These are phyloP conservation scores for Neostapfia colusana DNA, from an alignment of 176 grass and related monocot species.

Conservation along the genomic window DNA sequence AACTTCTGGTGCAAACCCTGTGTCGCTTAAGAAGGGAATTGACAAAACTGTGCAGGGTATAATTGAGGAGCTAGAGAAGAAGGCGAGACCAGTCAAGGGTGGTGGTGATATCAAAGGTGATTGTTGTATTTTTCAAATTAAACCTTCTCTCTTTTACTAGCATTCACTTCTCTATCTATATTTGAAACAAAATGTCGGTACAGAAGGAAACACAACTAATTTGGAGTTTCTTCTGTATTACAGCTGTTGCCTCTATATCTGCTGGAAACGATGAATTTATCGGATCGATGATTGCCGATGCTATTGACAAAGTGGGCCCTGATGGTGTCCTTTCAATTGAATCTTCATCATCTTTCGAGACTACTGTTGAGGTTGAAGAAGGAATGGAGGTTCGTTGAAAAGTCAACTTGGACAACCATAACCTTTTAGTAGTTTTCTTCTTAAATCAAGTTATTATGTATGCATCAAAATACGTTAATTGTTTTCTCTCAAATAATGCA, in stretches of 20 bases:
- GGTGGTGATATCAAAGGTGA: conserved; percentile 78
- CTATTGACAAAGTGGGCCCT: conserved; percentile 93
- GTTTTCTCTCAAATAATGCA: conserved; percentile 38
- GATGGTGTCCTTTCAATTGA: conserved; percentile 90
- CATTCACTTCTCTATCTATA: not conserved
- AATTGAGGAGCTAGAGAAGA: conserved; percentile 78
- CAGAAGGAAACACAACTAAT: conserved; percentile 19
- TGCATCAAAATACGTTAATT: not conserved
- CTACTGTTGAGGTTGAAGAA: conserved; percentile 93
- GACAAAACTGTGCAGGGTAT: conserved; percentile 84
- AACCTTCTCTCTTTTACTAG: not conserved
- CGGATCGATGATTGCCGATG: conserved; percentile 86
- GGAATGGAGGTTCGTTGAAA: conserved; percentile 83
- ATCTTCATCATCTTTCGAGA: conserved; percentile 91
- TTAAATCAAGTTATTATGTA: not conserved
- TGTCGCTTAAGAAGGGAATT: conserved; percentile 90
- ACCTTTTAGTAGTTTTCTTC: not conserved
- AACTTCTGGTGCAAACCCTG: conserved; percentile 85
- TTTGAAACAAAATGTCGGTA: not conserved
- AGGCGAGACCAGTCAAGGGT: conserved; percentile 76
- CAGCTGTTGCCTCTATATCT: conserved; percentile 83
- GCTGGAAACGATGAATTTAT: conserved; percentile 85
- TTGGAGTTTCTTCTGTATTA: conserved; percentile 35
- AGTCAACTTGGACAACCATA: not conserved
- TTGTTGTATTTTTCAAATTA: conserved; percentile 1